These are phyloP conservation scores for Lyophyllum shimeji DNA, from an alignment of 768 basidiomycete genomes.

Conservation along the genomic window DNA sequence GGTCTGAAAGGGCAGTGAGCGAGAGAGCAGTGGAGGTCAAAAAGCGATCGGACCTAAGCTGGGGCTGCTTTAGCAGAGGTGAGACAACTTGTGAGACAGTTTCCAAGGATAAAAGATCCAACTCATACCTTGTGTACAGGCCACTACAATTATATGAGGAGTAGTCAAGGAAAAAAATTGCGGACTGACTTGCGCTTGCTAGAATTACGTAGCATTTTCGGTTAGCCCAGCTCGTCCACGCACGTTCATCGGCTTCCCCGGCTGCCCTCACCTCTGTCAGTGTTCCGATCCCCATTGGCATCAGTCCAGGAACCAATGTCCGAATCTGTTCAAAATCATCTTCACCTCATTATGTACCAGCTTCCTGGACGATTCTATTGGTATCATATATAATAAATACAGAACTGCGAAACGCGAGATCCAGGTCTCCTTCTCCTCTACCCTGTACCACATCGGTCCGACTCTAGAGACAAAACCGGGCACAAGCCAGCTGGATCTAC, in stretches of 20 bases:
- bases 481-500: conserved; percentile 25
- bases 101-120: background rate
- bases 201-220: conserved; percentile 34
- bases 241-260: conserved; percentile 51
- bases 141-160: conserved; percentile 7
- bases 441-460: background rate
- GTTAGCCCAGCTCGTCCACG: conserved; percentile 28
- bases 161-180: conserved; percentile 25
- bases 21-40: background rate
- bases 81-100: conserved; percentile 12
- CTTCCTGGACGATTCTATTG: background rate
- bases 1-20: background rate
- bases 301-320: background rate
- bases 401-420: background rate
- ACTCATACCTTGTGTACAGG: background rate
- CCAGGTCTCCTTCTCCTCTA: background rate
- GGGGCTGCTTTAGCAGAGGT: conserved; percentile 12
- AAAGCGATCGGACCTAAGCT: conserved; percentile 28
- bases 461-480: background rate
- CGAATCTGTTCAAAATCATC: background rate
- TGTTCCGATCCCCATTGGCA: conserved; percentile 7
- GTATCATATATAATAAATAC: background rate
- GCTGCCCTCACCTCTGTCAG: conserved; percentile 13
- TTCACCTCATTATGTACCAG: conserved; percentile 3
- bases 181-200: conserved; percentile 8